phyloP scores from a whole-genome alignment of 768 basidiomycete species.

The Russula compacta region DNA sequence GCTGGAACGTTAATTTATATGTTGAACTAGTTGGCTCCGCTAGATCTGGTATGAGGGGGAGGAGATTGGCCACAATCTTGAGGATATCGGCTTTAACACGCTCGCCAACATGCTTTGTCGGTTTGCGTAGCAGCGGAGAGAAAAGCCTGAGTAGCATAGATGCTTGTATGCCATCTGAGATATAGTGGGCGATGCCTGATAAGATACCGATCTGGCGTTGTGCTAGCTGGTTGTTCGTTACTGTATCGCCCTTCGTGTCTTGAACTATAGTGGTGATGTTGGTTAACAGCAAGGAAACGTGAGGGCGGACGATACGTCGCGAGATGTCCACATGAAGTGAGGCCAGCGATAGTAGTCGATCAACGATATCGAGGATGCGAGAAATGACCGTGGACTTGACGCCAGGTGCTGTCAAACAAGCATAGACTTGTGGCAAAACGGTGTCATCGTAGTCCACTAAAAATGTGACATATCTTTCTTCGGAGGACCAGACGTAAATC shows the following conservation, averaged over 20 bases:
- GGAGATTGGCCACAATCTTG: conserved; percentile 54
- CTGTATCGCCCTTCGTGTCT: conserved; percentile 41
- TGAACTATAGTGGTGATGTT: conserved; percentile 66
- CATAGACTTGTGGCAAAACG: conserved; percentile 69
- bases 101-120: conserved; percentile 69
- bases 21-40: conserved; percentile 34
- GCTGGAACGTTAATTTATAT: conserved; percentile 46
- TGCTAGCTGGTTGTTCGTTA: conserved; percentile 52
- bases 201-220: conserved; percentile 80
- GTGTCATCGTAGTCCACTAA: conserved; percentile 61
- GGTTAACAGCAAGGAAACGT: conserved; percentile 59
- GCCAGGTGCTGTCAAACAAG: conserved; percentile 69
- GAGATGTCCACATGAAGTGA: conserved; percentile 41
- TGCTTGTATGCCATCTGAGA: conserved; percentile 63
- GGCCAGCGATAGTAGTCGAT: conserved; percentile 52
- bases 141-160: conserved; percentile 63
- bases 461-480: conserved; percentile 46
- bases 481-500: conserved; percentile 66
- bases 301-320: conserved; percentile 52
- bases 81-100: conserved; percentile 79
- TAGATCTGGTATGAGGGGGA: conserved; percentile 61
- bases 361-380: conserved; percentile 79
- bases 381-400: conserved; percentile 81
- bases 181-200: conserved; percentile 68
- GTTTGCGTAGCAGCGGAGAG: conserved; percentile 69